phyloP scores from a whole-genome alignment of 805 yeast species.

The Nakazawaea holstii region DNA sequence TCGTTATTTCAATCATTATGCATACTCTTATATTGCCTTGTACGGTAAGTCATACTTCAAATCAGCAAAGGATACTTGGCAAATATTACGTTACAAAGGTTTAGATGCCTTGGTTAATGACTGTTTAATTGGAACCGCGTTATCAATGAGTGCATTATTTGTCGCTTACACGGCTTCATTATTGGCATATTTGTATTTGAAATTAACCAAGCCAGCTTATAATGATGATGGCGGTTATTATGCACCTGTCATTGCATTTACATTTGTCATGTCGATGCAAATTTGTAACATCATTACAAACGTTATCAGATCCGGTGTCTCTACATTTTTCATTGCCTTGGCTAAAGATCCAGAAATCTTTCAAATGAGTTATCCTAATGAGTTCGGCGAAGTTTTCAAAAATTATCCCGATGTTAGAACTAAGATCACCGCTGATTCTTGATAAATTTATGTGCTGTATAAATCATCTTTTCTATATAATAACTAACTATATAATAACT shows the following conservation, averaged over 20 bases:
- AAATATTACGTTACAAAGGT: conserved; percentile 72
- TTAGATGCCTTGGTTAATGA: conserved; percentile 82
- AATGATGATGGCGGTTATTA: conserved; percentile 53
- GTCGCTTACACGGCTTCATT: conserved; percentile 49
- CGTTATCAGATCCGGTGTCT: conserved; percentile 68
- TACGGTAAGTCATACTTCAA: conserved; percentile 75
- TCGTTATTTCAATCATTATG: conserved; percentile 84
- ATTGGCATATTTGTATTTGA: conserved; percentile 60
- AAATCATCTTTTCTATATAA: neutral
- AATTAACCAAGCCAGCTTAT: conserved; percentile 63
- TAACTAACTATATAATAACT: neutral
- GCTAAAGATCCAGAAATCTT: conserved; percentile 79
- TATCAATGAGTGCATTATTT: conserved; percentile 70
- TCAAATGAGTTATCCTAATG: conserved; percentile 61
- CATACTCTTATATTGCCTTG: conserved; percentile 80
- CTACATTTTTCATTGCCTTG: conserved; percentile 75
- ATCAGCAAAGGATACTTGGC: conserved; percentile 81
- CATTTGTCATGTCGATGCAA: conserved; percentile 69
- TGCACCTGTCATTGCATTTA: conserved; percentile 71
- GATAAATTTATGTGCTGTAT: neutral
- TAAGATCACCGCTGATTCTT: conserved; percentile 29
- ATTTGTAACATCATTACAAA: conserved; percentile 63
- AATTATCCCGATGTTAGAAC: conserved; percentile 42
- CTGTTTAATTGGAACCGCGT: conserved; percentile 71
- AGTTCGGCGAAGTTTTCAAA: conserved; percentile 40